phyloP scores from a whole-genome alignment of 495 filamentous ascomycete genomes.

The Beverwykella pulmonaria region DNA sequence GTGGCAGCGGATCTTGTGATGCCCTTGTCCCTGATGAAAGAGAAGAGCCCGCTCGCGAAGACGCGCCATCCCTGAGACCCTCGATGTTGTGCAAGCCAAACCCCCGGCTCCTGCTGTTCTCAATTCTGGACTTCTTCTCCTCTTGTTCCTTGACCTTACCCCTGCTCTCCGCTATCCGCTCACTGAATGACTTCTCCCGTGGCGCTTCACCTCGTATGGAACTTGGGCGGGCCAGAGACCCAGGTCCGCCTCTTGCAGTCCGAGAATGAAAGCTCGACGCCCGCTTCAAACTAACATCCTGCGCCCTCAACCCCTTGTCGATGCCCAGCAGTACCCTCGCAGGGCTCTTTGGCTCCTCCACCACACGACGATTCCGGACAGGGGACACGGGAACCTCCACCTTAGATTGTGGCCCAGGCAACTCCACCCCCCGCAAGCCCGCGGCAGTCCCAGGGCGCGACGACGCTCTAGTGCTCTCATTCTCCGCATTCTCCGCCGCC shows the following conservation, averaged over 20 bases:
- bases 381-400: constrained; percentile 86
- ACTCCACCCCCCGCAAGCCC: constrained; percentile 20
- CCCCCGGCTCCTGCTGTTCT: constrained; percentile 64
- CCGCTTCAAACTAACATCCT: constrained; percentile 82
- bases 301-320: constrained; percentile 80
- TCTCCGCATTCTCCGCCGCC: constrained; percentile 26
- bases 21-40: constrained; percentile 20
- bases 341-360: constrained; percentile 68
- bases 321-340: constrained; percentile 82
- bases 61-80: constrained; percentile 8
- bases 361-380: constrained; percentile 54
- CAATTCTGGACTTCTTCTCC: constrained; percentile 57
- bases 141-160: constrained; percentile 58
- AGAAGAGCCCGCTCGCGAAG: constrained; percentile 16
- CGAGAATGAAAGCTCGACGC: constrained; percentile 54
- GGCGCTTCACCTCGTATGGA: constrained; percentile 31
- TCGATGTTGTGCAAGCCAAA: constrained; percentile 72
- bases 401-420: constrained; percentile 38
- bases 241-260: neutral
- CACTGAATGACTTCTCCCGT: constrained; percentile 75
- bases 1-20: constrained; percentile 4
- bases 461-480: constrained; percentile 13
- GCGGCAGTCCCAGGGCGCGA: constrained; percentile 31
- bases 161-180: constrained; percentile 73
- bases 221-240: constrained; percentile 21